These are phyloP conservation scores for Penicillium antarcticum DNA, from an alignment of 495 filamentous ascomycete species.

Conservation along the genomic window DNA sequence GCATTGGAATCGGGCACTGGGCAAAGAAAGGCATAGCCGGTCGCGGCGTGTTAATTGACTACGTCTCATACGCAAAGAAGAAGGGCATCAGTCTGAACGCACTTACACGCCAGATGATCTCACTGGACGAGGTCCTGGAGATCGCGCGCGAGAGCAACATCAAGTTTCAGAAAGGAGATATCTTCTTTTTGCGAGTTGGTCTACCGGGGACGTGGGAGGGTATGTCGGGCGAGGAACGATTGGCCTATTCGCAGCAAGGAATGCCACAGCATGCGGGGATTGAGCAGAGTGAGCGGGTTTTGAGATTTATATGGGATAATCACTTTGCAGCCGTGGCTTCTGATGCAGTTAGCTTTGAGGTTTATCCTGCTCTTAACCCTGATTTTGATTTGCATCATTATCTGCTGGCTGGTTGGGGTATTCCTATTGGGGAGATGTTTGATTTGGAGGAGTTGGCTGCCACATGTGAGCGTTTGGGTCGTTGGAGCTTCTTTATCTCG, in stretches of 20 bases:
- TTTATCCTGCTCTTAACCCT: conserved; percentile 51
- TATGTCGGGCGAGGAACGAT: conserved; percentile 36
- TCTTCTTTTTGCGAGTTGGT: conserved; percentile 73
- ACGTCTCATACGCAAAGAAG: conserved; percentile 45
- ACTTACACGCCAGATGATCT: conserved; percentile 59
- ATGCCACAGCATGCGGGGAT: conserved; percentile 56
- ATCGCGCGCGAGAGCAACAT: conserved; percentile 58
- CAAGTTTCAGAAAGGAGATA: conserved; percentile 56
- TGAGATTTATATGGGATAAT: conserved; percentile 66
- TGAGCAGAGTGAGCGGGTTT: conserved; percentile 60
- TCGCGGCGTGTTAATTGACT: conserved; percentile 55
- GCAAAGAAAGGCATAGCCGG: conserved; percentile 52
- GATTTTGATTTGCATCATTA: conserved; percentile 61
- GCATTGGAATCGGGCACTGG: conserved; percentile 50
- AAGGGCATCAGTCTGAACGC: conserved; percentile 51
- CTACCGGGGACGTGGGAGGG: conserved; percentile 47
- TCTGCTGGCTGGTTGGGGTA: conserved; percentile 64
- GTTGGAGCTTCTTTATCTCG: conserved; percentile 72
- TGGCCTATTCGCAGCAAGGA: conserved; percentile 34
- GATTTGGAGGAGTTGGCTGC: conserved; percentile 55
- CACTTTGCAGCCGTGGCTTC: conserved; percentile 66
- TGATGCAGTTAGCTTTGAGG: conserved; percentile 65
- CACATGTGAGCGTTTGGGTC: conserved; percentile 49
- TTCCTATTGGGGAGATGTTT: conserved; percentile 66
- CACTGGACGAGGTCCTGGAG: conserved; percentile 45